Base-by-base conservation (phyloP, 2,329 filamentous ascomycete species). In the Moelleriella libera region DNA sequence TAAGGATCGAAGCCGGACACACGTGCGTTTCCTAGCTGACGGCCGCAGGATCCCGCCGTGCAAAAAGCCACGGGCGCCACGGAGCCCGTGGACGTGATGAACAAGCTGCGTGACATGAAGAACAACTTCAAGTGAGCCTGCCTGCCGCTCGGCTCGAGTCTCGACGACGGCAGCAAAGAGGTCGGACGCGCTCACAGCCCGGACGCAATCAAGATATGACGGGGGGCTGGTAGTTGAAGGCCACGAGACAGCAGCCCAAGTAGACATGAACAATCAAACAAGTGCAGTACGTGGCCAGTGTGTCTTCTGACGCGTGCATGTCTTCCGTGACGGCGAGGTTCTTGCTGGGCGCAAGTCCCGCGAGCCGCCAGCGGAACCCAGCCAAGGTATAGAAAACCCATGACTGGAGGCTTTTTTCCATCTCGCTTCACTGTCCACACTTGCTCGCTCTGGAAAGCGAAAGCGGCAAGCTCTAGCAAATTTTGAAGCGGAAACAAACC, bases 71-170 rank as follows among this genome's bases (percentile, higher is more conserved):
- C 88, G 0, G 88, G 88, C 41, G 80, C 88, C 68, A 87, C 78
- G 0, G 78, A 89, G 41, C 83, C 88, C 0, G 72, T 90, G 2
- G 80, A 85, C 45, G 88, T 96, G 12, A 95, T 98, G 85, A 76
- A 75, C 32, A 82, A 82, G 57, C 68, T 97, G 58, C 75, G 92
- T 47, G 86, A 94, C 65, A 82, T 94, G 83, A 98, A 97, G 80
- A 89, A 94, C 61, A 77, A 72, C 63, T 79, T 79, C 64, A 75
- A 74, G 69, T 78, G 68, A 76, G 72, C 68, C 44, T 8, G 6
- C 42, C 40, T 28, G 28, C 14, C 14, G 21, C 31, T 37, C n/a
- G 45, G 39, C 32, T 21, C 21, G 21, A 21, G 21, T 21, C 21
- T 21, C 3, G 2, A 21, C 21, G 21, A 21, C 21, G 21, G 21